Base-by-base conservation (phyloP, 345 rosid genomes). In the Hypericum perforatum region DNA sequence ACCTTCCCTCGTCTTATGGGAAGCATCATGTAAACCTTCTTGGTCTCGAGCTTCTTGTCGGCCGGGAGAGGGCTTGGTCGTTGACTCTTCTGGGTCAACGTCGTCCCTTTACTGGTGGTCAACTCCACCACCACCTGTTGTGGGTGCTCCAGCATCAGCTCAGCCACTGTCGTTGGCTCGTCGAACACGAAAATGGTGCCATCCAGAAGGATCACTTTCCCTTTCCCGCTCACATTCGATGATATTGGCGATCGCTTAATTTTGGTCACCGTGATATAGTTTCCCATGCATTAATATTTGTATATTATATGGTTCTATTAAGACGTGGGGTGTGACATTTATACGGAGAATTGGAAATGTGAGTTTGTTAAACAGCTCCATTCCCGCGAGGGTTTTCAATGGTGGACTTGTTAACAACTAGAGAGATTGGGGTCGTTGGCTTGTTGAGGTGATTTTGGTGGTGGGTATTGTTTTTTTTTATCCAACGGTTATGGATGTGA, bases 301-400 rank as follows among this genome's bases (percentile, higher is more conserved):
- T 41, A 11, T 2, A 8, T 38, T 5, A 39, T 37, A 14, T 32
- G 43, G 9, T 22, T 22, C 4, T 22, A 1, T 22, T 22, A 22
- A 37, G 52, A 38, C 6, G 40, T 13, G 41, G 13, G 48, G 6
- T n/a, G 13, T 44, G 11, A 15, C 7, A 15, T 44, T 44, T 44
- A 44, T 44, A 44, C 11, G 11, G 7, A 44, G 6, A 15, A 41
- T 56, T 59, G 29, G 55, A 48, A 16, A 49, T 32, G 41, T 55
- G 61, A 54, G 82, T 80, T 85, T 64, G 94, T 78, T 76, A 73
- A 80, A 78, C 89, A 68, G 86, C 72, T 80, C 82, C 94, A 80
- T 22, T 79, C 78, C 49, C 45, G 70, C 54, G 72, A 65, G 44
- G 43, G 36, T n/a, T 45, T 22, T 66, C 46, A 64, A 60, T 67